Evolutionary conservation across 108 stramenopile genomes (phyloP), one percentile per base, ranked within the genome.

Genomic region (Hondaea fermentalgiana): DNA sequence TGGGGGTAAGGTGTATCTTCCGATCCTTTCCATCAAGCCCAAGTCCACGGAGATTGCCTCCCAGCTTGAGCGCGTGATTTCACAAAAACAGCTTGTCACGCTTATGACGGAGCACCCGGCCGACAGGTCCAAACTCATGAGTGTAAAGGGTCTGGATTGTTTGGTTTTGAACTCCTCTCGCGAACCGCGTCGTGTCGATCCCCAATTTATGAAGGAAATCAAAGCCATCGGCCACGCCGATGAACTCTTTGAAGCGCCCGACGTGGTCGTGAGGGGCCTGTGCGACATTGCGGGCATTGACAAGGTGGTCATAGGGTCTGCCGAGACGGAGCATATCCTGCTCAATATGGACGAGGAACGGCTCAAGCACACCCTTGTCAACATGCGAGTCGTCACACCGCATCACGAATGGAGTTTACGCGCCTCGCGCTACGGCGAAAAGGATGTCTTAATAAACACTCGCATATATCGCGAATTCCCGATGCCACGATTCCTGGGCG

Each of bases 251-350:
- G 90, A 91, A 0, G 95, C 95, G 2, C 95, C 95, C 5, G 92
- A 91, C 16, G 58, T 92, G n/a, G 95, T 97, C 29, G 88, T 94
- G 89, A 90, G 92, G 76, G 95, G 93, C 19, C 92, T 97, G 57
- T 87, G 92, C 17, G 89, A 76, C 3, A 83, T 57, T 35, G 92
- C 95, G 60, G 71, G 89, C 51, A 93, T 97, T 5, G 92, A 97
- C 88, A 92, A 89, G 57, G 96, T 96, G 1, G 69, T 97, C 25
- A 90, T 96, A n/a, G 97, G 97, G 69, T 90, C 90, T 28, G 95
- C 95, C 3, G 87, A 87, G 23, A 95, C 96, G 3, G 93, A 95
- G 83, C 88, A 93, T 8, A 90, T 93, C 57, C 45, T 97, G 0
- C 55, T 57, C 14, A 3, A 4, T 8, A 57, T 57, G 55, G 55